These are phyloP conservation scores for Closterium sp. DNA, from an alignment of 139 green algal genomes.

Conservation along the genomic window DNA sequence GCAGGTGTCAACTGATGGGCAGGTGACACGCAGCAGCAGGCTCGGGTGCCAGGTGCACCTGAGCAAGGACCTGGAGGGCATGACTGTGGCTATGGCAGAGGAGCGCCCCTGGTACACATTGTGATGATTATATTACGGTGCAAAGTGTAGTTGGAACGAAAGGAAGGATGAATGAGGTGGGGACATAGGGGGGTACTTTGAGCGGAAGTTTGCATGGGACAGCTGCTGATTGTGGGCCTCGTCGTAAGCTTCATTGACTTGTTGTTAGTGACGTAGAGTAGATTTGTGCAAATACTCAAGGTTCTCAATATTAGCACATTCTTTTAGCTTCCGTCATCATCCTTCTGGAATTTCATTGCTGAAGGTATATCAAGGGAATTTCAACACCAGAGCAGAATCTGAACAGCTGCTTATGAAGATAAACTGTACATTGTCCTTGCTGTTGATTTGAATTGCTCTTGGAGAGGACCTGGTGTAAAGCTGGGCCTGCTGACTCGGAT, in stretches of 20 bases:
- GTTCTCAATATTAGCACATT: too few species aligned
- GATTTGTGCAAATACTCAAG: not conserved
- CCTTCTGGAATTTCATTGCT: too few species aligned
- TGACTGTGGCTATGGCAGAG: not conserved
- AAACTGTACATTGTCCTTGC: too few species aligned
- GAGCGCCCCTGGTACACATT: constrained; percentile 22
- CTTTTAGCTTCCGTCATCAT: too few species aligned
- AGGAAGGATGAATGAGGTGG: not conserved
- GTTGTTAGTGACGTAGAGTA: not conserved
- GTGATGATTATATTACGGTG: constrained; percentile 4
- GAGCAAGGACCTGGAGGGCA: constrained; percentile 24
- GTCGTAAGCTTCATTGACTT: not conserved
- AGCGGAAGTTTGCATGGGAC: not conserved
- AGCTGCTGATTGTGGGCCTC: not conserved
- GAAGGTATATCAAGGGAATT: too few species aligned
- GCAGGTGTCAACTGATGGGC: not conserved
- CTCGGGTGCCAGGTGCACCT: constrained; percentile 26
- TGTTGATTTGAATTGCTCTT: too few species aligned
- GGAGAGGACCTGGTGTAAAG: too few species aligned
- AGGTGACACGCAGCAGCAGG: constrained; percentile 1
- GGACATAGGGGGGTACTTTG: not conserved
- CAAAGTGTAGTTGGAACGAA: not conserved
- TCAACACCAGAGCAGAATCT: too few species aligned
- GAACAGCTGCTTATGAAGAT: too few species aligned
- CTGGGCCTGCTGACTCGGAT: too few species aligned